Evolutionary conservation across 1,284 basidiomycete genomes (phyloP).

Genomic region (Pseudozyma flocculosa): DNA sequence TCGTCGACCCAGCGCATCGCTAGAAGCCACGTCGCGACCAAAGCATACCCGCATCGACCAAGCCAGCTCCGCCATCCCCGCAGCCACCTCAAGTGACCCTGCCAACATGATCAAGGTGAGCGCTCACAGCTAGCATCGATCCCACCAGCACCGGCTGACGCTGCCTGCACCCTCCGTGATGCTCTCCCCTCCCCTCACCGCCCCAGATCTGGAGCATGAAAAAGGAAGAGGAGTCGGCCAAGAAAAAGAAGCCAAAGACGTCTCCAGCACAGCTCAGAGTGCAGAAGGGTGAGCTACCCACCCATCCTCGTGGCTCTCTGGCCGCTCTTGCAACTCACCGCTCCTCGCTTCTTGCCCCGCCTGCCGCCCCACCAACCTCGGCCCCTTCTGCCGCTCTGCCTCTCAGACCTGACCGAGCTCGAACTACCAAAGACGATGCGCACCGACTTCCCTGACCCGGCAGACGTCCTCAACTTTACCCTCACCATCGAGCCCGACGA

Average conservation of each 20-base stretch:
- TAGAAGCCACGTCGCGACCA: no score
- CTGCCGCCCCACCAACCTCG: background rate
- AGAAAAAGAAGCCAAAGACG: conserved; percentile 67
- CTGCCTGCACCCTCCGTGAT: no score
- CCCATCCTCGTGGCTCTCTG: background rate
- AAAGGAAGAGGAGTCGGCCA: conserved; percentile 51
- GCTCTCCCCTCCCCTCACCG: no score
- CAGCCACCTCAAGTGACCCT: no score
- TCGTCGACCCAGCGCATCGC: no score
- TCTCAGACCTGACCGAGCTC: conserved; percentile 87
- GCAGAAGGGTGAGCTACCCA: conserved; percentile 81
- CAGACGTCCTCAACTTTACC: conserved; percentile 91
- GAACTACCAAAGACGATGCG: conserved; percentile 95
- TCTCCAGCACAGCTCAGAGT: conserved; percentile 95
- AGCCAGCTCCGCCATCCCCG: no score
- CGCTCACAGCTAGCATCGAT: no score
- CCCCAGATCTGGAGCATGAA: conserved; percentile 57
- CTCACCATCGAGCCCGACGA: conserved; percentile 95
- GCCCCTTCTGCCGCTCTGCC: background rate
- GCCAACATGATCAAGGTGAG: no score
- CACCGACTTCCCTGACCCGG: conserved; percentile 85
- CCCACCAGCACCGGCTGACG: no score
- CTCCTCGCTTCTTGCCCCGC: no score
- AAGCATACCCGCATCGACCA: no score
- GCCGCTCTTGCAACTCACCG: background rate